Conservation (phyloP, 177 flowering plant genomes). For the Tripterygium wilfordii region DNA sequence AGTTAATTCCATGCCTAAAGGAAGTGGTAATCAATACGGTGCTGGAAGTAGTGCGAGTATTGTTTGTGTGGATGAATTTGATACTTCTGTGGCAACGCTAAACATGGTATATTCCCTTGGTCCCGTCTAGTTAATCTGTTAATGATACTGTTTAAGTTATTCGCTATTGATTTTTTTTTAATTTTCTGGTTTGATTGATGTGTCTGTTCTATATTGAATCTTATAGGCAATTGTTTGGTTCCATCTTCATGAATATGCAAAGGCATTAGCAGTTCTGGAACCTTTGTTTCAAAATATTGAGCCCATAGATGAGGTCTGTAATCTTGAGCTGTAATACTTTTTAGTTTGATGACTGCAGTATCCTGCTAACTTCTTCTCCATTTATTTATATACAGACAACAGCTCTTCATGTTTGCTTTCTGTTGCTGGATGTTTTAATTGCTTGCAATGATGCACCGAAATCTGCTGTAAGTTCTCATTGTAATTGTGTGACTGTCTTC, state of each 20-base stretch:
- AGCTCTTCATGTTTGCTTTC: constrained; percentile 69
- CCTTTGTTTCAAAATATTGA: constrained; percentile 78
- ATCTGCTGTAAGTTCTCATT: constrained; percentile 63
- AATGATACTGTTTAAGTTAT: not conserved
- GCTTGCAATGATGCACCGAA: constrained; percentile 58
- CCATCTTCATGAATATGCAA: constrained; percentile 74
- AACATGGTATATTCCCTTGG: constrained; percentile 59
- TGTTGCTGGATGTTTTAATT: constrained; percentile 72
- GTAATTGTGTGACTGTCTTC: no score
- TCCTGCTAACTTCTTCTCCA: constrained; percentile 6
- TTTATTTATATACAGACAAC: constrained; percentile 39
- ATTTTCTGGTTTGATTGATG: no score
- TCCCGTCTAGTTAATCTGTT: not conserved
- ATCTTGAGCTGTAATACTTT: not conserved
- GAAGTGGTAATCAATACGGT: constrained; percentile 32
- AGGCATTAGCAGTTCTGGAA: constrained; percentile 69
- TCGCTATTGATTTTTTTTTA: no score
- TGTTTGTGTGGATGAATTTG: constrained; percentile 61
- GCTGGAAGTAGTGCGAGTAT: constrained; percentile 24
- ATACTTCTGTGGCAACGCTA: constrained; percentile 59
- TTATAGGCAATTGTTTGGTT: constrained; percentile 68
- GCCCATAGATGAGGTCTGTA: constrained; percentile 81
- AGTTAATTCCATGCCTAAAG: constrained; percentile 41
- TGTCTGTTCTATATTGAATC: no score
- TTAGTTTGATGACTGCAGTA: constrained; percentile 2